Evolutionary conservation across 108 stramenopile genomes (phyloP), one percentile per base, ranked within the genome.

Genomic region (Skeletonema grethae): DNA sequence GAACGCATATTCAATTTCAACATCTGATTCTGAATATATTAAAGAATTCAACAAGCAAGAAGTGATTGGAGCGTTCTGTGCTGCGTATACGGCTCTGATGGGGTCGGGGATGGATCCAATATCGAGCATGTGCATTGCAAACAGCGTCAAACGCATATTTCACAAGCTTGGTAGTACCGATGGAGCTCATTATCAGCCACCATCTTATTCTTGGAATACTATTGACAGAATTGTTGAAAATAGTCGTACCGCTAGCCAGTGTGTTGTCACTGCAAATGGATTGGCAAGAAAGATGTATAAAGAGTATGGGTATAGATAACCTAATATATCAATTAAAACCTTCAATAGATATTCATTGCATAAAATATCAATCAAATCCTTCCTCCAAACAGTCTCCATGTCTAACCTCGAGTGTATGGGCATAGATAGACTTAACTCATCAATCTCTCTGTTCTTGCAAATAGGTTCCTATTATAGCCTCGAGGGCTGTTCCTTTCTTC

Each of bases 201-300:
- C 74, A 48, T 12, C 36, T 7, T 75, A 75, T 15, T 59, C 59
- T 24, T 75, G 74, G 74, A 67, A 29, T 9, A 57, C 15, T 50
- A 67, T 75, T 25, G 74, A 75, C 24, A 12, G 30, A 55, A 75
- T 75, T 15, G 74, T 62, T 6, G 15, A 67, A 15, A 16, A 25
- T 8, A 67, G 74, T 50, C 58, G 28, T 12, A 29, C 45, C 38
- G 43, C 46, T 61, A 45, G 30, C 13, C 10, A 75, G 30, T 18
- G 30, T 62, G 43, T 75, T 0, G 29, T 12, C 31, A 8, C n/a
- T 50, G 66, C 61, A 28, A 43, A 75, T 62, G 74, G 74, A 5
- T 12, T 67, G 12, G 36, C 74, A 10, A 60, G 74, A 39, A 75
- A 75, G 30, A 61, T 66, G 58, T 75, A 75, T 39, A 67, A 75